phyloP scores from a whole-genome alignment of 305 asterid species.

The Solanum chacoense region DNA sequence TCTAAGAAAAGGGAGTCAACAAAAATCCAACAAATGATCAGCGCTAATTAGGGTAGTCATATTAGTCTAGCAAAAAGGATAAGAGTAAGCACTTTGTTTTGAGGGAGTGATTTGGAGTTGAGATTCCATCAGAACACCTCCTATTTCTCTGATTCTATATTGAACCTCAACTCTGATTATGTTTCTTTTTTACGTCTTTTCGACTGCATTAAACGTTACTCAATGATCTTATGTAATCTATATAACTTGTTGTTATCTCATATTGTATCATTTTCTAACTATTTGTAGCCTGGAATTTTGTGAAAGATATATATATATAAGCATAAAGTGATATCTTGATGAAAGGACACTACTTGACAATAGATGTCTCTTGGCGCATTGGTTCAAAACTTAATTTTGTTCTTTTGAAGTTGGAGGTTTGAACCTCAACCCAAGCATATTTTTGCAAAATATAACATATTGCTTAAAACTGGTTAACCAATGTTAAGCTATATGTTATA shows the following conservation, averaged over 20 bases:
- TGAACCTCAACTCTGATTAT: neutral
- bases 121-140: neutral
- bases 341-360: neutral
- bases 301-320: neutral
- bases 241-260: neutral
- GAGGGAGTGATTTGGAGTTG: neutral
- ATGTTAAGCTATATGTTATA: neutral
- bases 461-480: neutral
- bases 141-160: neutral
- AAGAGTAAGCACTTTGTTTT: neutral
- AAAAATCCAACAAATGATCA: neutral
- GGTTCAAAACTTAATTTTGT: neutral
- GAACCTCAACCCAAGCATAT: neutral
- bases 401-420: neutral
- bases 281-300: constrained; percentile 2
- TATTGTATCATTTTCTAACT: neutral
- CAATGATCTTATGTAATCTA: constrained; percentile 1
- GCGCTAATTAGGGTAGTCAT: neutral
- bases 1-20: neutral
- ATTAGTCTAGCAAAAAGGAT: neutral
- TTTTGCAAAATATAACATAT: neutral
- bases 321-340: neutral
- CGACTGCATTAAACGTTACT: neutral
- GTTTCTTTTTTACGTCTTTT: neutral
- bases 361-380: neutral